A percentile compares a stretch with the other conserved stretches of the same genome.
These are phyloP conservation scores for Podosphaera xanthii DNA, from an alignment of 2,329 filamentous ascomycete genomes.

Conservation along the genomic window DNA sequence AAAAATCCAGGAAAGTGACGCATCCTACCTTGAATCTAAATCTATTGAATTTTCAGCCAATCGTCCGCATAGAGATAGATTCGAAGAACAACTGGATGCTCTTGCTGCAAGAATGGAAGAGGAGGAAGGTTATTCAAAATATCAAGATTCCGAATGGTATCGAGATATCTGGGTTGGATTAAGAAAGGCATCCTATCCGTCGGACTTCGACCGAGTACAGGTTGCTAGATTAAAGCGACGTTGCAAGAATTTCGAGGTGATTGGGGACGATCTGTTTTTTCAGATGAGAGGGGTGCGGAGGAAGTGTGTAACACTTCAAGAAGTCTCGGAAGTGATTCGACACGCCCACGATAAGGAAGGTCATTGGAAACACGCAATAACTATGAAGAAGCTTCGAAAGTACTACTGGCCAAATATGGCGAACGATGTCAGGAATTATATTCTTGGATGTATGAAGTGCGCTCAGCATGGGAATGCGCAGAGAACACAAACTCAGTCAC, in stretches of 20 bases:
- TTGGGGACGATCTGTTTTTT: neutral
- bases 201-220: neutral
- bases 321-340: neutral
- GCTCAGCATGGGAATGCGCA: too few relatives aligned
- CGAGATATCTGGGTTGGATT: neutral
- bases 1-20: neutral
- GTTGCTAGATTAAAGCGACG: neutral
- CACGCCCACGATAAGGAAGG: neutral
- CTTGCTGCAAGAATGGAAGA: neutral
- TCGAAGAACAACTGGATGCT: neutral
- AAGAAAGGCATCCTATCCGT: neutral
- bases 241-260: neutral
- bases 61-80: neutral
- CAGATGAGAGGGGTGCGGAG: neutral
- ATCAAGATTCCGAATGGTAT: neutral
- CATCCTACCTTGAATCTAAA: neutral
- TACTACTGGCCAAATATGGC: too few relatives aligned
- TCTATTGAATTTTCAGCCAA: neutral
- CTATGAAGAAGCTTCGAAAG: too few relatives aligned
- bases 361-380: too few relatives aligned
- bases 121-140: neutral
- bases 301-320: neutral
- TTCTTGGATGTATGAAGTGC: too few relatives aligned
- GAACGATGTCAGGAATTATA: too few relatives aligned
- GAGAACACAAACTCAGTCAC: too few relatives aligned